Conservation (phyloP, 345 rosid species). For the Euphorbia lathyris region DNA sequence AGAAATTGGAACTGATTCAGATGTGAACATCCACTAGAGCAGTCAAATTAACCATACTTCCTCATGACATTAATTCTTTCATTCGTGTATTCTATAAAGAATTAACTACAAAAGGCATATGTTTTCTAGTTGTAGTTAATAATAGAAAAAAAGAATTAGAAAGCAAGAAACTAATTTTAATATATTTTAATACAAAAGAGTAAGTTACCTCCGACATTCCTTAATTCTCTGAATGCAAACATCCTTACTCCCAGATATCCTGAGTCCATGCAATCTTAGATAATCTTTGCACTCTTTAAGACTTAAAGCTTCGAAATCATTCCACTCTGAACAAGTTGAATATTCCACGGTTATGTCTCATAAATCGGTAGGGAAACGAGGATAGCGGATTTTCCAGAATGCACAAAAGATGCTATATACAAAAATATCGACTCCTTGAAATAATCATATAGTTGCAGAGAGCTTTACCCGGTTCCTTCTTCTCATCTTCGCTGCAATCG, state of each 20-base stretch:
- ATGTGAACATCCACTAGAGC: not conserved
- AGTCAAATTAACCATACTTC: not conserved
- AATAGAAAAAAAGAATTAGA: not conserved
- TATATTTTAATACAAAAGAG: not conserved
- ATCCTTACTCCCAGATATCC: conserved; percentile 46
- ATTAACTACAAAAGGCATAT: not conserved
- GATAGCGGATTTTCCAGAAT: not conserved
- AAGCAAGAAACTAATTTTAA: not conserved
- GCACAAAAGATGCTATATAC: not conserved
- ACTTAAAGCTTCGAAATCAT: conserved; percentile 34
- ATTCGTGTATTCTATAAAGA: not conserved
- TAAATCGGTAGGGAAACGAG: not conserved
- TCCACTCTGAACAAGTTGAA: conserved; percentile 32
- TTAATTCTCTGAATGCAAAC: conserved; percentile 44
- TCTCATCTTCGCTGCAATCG: conserved; percentile 12
- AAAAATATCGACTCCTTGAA: not conserved
- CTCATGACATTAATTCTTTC: not conserved
- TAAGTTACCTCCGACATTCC: conserved; percentile 48
- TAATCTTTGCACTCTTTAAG: conserved; percentile 49
- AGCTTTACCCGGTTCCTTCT: too few species aligned
- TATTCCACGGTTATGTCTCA: conserved; percentile 7
- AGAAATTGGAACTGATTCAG: not conserved
- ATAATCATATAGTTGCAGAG: too few species aligned
- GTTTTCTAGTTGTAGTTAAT: not conserved
- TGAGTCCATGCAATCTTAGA: conserved; percentile 45